Conservation (phyloP, 495 filamentous ascomycete genomes). For the Viridothelium virens region DNA sequence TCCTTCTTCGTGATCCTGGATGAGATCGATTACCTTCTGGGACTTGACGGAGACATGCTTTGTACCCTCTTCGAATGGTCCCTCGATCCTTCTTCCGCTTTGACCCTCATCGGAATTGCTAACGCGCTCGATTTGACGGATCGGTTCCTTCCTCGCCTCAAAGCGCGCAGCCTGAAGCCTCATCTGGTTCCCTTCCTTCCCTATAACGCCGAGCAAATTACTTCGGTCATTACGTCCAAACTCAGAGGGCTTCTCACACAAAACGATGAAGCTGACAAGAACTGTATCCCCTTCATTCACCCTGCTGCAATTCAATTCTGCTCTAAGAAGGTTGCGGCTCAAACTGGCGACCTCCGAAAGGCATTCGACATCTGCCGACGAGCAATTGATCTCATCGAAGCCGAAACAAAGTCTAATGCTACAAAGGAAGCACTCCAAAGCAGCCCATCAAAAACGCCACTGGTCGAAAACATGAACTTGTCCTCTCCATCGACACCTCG, state of each 20-base stretch:
- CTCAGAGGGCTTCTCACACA: slow-evolving; percentile 61
- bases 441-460: slow-evolving; percentile 49
- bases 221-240: slow-evolving; percentile 72
- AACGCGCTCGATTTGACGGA: slow-evolving; percentile 95
- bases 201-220: slow-evolving; percentile 85
- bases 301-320: slow-evolving; percentile 88
- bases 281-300: slow-evolving; percentile 79
- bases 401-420: slow-evolving; percentile 63
- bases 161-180: slow-evolving; percentile 83
- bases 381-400: slow-evolving; percentile 81
- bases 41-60: slow-evolving; percentile 72
- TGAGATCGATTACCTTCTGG: slow-evolving; percentile 90
- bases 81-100: slow-evolving; percentile 62
- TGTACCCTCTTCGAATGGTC: slow-evolving; percentile 95
- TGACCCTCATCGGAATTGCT: slow-evolving; percentile 85
- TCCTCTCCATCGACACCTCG: slow-evolving; percentile 46
- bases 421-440: slow-evolving; percentile 46
- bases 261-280: slow-evolving; percentile 27
- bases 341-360: slow-evolving; percentile 89
- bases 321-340: slow-evolving; percentile 84
- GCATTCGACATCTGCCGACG: slow-evolving; percentile 90
- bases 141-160: slow-evolving; percentile 86
- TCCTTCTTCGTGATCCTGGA: slow-evolving; percentile 66
- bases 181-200: slow-evolving; percentile 85
- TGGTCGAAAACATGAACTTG: slow-evolving; percentile 63